Percentiles rank a stretch among this genome's conserved stretches.
Conservation (phyloP, 2,329 filamentous ascomycete species). For the Trichophyton benhamiae region DNA sequence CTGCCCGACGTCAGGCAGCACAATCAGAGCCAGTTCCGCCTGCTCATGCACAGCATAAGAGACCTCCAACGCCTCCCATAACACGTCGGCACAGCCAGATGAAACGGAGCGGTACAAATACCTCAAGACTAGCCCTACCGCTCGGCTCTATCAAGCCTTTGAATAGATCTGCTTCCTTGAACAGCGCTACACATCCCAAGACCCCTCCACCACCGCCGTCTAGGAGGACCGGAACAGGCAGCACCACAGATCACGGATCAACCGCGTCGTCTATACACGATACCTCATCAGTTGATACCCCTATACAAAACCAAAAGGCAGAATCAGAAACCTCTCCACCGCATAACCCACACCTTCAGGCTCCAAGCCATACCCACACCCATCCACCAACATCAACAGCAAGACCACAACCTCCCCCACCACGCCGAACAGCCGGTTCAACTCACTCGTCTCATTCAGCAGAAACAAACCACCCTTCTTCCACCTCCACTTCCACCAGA, state of each 20-base stretch:
- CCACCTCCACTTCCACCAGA: neutral
- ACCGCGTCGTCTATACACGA: neutral
- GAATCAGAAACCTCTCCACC: slow-evolving; percentile 7
- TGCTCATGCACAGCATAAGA: slow-evolving; percentile 23
- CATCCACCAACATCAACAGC: neutral
- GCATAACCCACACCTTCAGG: slow-evolving; percentile 15
- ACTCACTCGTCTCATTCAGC: neutral
- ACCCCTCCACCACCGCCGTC: slow-evolving; percentile 46
- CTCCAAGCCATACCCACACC: neutral
- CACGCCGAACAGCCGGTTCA: slow-evolving; percentile 2
- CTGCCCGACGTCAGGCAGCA: neutral
- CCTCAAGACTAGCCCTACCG: slow-evolving; percentile 24
- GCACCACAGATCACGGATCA: neutral
- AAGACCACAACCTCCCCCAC: slow-evolving; percentile 7
- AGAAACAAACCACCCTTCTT: neutral
- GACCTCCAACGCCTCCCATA: slow-evolving; percentile 38
- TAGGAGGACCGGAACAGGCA: slow-evolving; percentile 25
- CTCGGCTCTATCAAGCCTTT: slow-evolving; percentile 35
- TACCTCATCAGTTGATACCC: neutral
- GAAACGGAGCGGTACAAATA: slow-evolving; percentile 25
- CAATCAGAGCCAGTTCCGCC: slow-evolving; percentile 6
- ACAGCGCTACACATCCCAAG: slow-evolving; percentile 22
- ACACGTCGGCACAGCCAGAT: slow-evolving; percentile 38
- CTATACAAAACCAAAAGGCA: slow-evolving; percentile 2
- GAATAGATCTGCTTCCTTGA: slow-evolving; percentile 22